These are phyloP conservation scores for Pichia membranifaciens DNA, from an alignment of 805 yeast species.

Conservation along the genomic window DNA sequence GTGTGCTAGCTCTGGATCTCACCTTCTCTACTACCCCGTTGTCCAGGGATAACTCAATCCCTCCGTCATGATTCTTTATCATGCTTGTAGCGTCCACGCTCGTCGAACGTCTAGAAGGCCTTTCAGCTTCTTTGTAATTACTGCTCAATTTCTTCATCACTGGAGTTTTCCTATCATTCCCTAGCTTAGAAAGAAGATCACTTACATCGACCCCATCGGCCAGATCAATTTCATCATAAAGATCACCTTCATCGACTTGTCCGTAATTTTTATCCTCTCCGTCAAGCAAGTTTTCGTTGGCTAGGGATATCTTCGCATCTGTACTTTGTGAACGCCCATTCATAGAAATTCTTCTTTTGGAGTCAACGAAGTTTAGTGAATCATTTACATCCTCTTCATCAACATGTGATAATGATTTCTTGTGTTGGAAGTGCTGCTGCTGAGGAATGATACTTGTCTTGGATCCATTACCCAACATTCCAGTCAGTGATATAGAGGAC, in stretches of 20 bases:
- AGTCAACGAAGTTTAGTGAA: not conserved
- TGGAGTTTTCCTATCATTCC: not conserved
- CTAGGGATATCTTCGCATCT: too few relatives aligned
- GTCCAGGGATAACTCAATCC: not conserved
- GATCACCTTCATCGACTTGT: not conserved
- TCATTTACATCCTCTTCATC: conserved; percentile 4
- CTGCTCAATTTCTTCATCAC: not conserved
- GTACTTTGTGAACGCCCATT: too few relatives aligned
- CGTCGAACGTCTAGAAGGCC: not conserved
- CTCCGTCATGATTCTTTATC: not conserved
- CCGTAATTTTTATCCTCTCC: not conserved
- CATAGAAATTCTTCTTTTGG: not conserved
- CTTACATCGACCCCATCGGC: conserved; percentile 2
- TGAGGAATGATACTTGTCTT: conserved; percentile 9
- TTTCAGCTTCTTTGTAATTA: not conserved
- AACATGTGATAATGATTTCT: conserved; percentile 6
- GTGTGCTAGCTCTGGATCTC: conserved; percentile 1
- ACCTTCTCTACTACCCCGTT: not conserved
- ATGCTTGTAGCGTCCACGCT: not conserved
- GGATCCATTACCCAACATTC: conserved; percentile 14
- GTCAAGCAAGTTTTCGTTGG: not conserved
- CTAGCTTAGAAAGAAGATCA: not conserved
- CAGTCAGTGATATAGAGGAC: conserved; percentile 6
- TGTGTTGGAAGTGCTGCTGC: conserved; percentile 14
- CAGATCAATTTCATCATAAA: conserved; percentile 2